Conservation (phyloP, 306 rosid genomes). For the Alnus rubra region DNA sequence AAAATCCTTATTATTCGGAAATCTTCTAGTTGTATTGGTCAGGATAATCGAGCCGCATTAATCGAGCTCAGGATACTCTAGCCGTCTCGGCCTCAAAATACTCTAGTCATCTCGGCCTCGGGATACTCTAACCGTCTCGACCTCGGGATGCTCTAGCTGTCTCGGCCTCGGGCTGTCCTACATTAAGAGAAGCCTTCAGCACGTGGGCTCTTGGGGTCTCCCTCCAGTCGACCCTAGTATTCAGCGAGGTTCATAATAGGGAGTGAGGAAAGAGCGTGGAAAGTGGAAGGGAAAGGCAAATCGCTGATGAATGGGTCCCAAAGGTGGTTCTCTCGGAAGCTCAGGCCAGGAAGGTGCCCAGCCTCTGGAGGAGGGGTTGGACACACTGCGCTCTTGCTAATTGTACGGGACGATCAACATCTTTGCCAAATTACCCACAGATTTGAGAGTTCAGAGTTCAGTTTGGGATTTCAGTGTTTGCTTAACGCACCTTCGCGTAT, state of each 20-base stretch:
- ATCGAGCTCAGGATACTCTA: too few relatives aligned
- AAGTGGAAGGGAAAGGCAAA: constrained; percentile 32
- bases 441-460: neutral
- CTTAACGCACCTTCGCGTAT: too few relatives aligned
- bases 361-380: constrained; percentile 1
- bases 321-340: constrained; percentile 16
- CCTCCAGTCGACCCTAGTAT: constrained; percentile 65
- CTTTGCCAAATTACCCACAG: neutral
- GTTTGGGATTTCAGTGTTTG: neutral
- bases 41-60: too few relatives aligned
- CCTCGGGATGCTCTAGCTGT: too few relatives aligned
- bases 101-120: too few relatives aligned
- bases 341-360: constrained; percentile 7
- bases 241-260: constrained; percentile 38
- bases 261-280: constrained; percentile 39
- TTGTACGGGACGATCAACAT: constrained; percentile 67
- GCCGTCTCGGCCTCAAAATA: too few relatives aligned
- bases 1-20: too few relatives aligned
- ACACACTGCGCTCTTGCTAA: constrained; percentile 12
- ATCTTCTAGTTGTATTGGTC: too few relatives aligned
- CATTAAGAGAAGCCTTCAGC: constrained; percentile 40
- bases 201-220: constrained; percentile 53
- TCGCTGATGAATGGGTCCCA: constrained; percentile 56
- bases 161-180: too few relatives aligned
- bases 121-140: too few relatives aligned